Conservation (phyloP, 352 stramenopile genomes). For the Aphanomyces invadans region DNA sequence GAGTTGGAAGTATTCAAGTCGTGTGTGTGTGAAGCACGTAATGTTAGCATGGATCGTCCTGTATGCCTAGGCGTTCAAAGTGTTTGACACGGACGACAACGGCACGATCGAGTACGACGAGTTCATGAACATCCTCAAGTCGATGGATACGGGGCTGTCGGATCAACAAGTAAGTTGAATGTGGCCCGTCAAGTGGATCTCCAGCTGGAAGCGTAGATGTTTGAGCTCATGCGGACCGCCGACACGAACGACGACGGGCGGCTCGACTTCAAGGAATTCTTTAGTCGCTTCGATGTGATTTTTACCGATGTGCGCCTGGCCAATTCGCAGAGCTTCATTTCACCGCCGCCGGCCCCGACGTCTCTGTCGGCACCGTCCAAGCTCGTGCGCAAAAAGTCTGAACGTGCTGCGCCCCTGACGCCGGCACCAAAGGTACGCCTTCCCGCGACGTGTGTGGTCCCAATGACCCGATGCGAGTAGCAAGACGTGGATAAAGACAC, state of each 20-base stretch:
- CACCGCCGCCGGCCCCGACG: slow-evolving; percentile 12
- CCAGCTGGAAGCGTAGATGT: slow-evolving; percentile 43
- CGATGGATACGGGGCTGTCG: slow-evolving; percentile 87
- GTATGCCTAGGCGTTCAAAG: slow-evolving; percentile 67
- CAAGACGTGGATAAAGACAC: slow-evolving; percentile 72
- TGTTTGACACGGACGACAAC: slow-evolving; percentile 86
- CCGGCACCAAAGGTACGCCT: slow-evolving; percentile 36
- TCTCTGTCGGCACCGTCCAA: slow-evolving; percentile 24
- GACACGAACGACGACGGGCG: slow-evolving; percentile 88
- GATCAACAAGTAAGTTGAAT: slow-evolving; percentile 49
- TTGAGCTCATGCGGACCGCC: slow-evolving; percentile 88
- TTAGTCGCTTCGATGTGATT: slow-evolving; percentile 86
- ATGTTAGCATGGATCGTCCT: too few species aligned
- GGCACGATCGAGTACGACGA: slow-evolving; percentile 92
- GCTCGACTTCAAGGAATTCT: slow-evolving; percentile 89
- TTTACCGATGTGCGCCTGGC: slow-evolving; percentile 66
- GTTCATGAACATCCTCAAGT: slow-evolving; percentile 86
- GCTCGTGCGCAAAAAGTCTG: slow-evolving; percentile 38
- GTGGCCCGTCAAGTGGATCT: neutral
- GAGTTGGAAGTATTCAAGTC: too few species aligned
- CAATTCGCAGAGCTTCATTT: slow-evolving; percentile 6
- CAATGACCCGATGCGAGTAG: neutral
- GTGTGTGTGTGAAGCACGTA: too few species aligned
- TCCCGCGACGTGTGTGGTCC: too few species aligned
- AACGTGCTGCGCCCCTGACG: slow-evolving; percentile 49